These are phyloP conservation scores for Hylodesmum podocarpum DNA, from an alignment of 306 rosid species.

Conservation along the genomic window DNA sequence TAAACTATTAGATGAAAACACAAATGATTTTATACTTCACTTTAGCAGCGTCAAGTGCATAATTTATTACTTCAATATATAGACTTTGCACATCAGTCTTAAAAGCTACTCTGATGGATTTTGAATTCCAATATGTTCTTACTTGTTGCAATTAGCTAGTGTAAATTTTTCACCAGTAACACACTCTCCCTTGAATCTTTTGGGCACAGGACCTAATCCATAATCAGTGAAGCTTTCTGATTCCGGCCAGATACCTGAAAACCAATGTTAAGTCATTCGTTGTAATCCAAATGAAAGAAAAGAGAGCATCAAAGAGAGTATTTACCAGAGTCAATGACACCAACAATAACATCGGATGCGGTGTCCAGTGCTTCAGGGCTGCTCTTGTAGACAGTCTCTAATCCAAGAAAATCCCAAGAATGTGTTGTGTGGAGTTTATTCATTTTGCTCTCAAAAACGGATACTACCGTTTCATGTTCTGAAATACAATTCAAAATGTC, in stretches of 20 bases:
- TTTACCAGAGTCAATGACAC: constrained; percentile 70
- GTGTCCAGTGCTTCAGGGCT: constrained; percentile 29
- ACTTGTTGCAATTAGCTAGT: constrained; percentile 70
- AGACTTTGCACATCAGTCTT: not conserved
- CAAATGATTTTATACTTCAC: not conserved
- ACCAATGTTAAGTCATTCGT: not conserved
- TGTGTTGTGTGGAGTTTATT: constrained; percentile 59
- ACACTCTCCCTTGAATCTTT: constrained; percentile 69
- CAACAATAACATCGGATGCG: constrained; percentile 54
- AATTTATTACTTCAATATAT: not conserved
- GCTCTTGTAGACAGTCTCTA: constrained; percentile 36
- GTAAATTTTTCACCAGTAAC: constrained; percentile 59
- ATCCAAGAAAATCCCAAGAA: constrained; percentile 70
- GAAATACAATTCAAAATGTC: constrained; percentile 29
- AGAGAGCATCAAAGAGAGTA: not conserved
- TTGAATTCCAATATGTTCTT: constrained; percentile 25
- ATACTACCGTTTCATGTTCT: constrained; percentile 52
- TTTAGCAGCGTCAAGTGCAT: not conserved
- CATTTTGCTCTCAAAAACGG: constrained; percentile 68
- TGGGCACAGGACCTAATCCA: constrained; percentile 67
- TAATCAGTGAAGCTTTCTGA: constrained; percentile 65
- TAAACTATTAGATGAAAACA: not conserved
- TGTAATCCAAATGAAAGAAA: not conserved
- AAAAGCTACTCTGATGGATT: not conserved
- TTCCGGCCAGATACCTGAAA: constrained; percentile 74